Evolutionary conservation across 2,329 filamentous ascomycete species (phyloP).

Genomic region (Arthroderma sp.): DNA sequence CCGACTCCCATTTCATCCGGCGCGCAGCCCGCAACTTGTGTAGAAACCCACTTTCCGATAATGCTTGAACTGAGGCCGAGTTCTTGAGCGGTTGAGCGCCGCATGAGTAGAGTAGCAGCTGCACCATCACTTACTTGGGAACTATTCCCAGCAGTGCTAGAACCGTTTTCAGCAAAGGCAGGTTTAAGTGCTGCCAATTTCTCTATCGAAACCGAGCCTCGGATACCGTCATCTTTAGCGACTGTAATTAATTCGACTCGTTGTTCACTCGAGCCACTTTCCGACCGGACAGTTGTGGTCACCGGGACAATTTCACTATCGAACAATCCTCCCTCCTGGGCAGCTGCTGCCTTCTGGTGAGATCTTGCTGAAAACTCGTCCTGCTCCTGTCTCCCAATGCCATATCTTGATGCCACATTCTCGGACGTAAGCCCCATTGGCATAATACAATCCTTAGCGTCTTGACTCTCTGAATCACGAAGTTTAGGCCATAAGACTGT

Average conservation of each 20-base stretch:
- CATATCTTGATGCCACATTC: slow-evolving; percentile 71
- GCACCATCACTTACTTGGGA: slow-evolving; percentile 82
- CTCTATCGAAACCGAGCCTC: slow-evolving; percentile 53
- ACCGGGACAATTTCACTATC: slow-evolving; percentile 70
- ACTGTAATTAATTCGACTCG: slow-evolving; percentile 51
- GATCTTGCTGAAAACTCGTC: slow-evolving; percentile 67
- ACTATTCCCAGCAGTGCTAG: slow-evolving; percentile 73
- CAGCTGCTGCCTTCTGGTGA: slow-evolving; percentile 59
- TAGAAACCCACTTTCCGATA: slow-evolving; percentile 70
- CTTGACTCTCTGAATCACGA: slow-evolving; percentile 47
- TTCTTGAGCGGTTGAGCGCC: slow-evolving; percentile 61
- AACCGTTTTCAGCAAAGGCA: slow-evolving; percentile 62
- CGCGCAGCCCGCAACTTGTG: slow-evolving; percentile 60
- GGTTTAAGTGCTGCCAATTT: slow-evolving; percentile 69
- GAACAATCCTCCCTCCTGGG: slow-evolving; percentile 57
- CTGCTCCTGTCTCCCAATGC: slow-evolving; percentile 60
- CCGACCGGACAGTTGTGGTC: slow-evolving; percentile 53
- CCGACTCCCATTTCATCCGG: slow-evolving; percentile 94
- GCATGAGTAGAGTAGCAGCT: slow-evolving; percentile 70
- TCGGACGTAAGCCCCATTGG: slow-evolving; percentile 84
- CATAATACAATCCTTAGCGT: slow-evolving; percentile 81
- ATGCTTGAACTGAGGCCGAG: slow-evolving; percentile 57
- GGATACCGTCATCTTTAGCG: slow-evolving; percentile 68
- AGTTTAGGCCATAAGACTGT: slow-evolving; percentile 66
- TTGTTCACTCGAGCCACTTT: slow-evolving; percentile 42